Evolutionary conservation across 2,329 filamentous ascomycete genomes (phyloP).

Genomic region (Diaporthe batatas): DNA sequence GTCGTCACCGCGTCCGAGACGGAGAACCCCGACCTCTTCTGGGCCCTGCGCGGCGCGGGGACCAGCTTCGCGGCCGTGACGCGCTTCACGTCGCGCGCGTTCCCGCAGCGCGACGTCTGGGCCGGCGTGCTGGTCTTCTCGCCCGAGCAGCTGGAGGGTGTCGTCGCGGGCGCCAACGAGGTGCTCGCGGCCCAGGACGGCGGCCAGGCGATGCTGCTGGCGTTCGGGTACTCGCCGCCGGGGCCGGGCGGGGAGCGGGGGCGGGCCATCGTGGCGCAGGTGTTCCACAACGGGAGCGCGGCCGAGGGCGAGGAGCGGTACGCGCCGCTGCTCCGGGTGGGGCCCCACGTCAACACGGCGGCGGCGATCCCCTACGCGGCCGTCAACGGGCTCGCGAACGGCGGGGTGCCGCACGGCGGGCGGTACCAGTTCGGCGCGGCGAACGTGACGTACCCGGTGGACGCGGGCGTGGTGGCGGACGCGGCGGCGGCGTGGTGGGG

Average conservation of each 20-base stretch:
- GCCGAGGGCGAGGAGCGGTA: constrained; percentile 54
- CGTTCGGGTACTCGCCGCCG: constrained; percentile 46
- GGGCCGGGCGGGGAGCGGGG: constrained; percentile 47
- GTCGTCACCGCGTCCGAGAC: constrained; percentile 55
- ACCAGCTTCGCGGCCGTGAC: constrained; percentile 60
- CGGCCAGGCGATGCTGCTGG: constrained; percentile 38
- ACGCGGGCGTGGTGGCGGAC: constrained; percentile 49
- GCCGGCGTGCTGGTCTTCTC: constrained; percentile 49
- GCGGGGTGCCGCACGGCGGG: constrained; percentile 53
- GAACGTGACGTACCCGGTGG: constrained; percentile 59
- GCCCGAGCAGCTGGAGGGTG: constrained; percentile 45
- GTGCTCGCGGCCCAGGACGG: constrained; percentile 48
- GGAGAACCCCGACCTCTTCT: constrained; percentile 59
- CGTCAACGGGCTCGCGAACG: constrained; percentile 56
- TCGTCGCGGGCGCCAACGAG: constrained; percentile 50
- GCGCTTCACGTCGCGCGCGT: constrained; percentile 52
- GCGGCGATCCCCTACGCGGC: constrained; percentile 57
- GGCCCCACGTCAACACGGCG: constrained; percentile 53
- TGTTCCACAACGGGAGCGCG: constrained; percentile 54
- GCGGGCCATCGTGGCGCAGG: constrained; percentile 47
- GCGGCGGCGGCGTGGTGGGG: constrained; percentile 50
- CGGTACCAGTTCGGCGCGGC: constrained; percentile 58
- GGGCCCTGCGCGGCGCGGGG: constrained; percentile 57
- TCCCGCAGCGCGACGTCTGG: constrained; percentile 51
- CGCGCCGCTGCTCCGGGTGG: constrained; percentile 53